These are phyloP conservation scores for Mycena albidolilacea DNA, from an alignment of 768 basidiomycete species.

Conservation along the genomic window DNA sequence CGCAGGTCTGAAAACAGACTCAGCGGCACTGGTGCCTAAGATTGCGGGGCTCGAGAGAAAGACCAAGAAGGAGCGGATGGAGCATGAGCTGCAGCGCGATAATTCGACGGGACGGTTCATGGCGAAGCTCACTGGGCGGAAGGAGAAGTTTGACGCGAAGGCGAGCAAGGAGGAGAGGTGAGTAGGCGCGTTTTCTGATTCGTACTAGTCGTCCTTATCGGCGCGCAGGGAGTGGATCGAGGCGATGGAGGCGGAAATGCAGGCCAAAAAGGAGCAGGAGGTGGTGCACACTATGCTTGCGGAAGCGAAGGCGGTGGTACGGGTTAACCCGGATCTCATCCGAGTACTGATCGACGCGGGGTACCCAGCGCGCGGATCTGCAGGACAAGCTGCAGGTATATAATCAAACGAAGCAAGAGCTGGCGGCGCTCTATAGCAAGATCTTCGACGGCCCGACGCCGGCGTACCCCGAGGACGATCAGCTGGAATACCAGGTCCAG, in stretches of 20 bases:
- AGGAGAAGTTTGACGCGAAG: conserved; percentile 59
- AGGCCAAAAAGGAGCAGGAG: conserved; percentile 52
- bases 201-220: not conserved
- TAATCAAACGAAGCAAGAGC: conserved; percentile 52
- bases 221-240: conserved; percentile 59
- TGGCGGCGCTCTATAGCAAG: conserved; percentile 56
- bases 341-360: not conserved
- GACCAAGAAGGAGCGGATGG: conserved; percentile 62
- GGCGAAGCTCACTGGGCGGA: conserved; percentile 57
- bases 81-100: conserved; percentile 55
- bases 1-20: conserved; percentile 50
- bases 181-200: conserved; percentile 8
- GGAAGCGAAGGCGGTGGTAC: conserved; percentile 55
- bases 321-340: conserved; percentile 17
- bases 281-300: conserved; percentile 49
- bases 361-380: not conserved
- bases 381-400: conserved; percentile 21
- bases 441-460: conserved; percentile 62
- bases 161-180: conserved; percentile 63
- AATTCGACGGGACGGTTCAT: conserved; percentile 57
- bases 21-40: conserved; percentile 44
- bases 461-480: conserved; percentile 63
- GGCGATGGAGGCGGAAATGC: conserved; percentile 58
- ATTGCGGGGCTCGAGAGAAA: conserved; percentile 50
- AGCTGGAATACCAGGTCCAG: conserved; percentile 55